Evolutionary conservation across 2,329 filamentous ascomycete species (phyloP).

Genomic region (Aspergillus unguis): DNA sequence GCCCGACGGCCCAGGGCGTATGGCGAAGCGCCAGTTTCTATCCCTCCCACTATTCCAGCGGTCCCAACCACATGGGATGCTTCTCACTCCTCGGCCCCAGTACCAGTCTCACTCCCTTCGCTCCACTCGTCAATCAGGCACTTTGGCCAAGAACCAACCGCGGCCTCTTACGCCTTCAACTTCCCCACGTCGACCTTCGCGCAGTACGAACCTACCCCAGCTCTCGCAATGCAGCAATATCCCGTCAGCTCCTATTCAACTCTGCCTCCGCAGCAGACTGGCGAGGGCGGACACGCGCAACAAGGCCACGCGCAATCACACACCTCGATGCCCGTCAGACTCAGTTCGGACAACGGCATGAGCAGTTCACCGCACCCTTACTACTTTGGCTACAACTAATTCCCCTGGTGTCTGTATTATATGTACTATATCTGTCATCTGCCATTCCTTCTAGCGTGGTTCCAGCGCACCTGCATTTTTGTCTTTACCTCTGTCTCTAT

Average conservation of each 20-base stretch:
- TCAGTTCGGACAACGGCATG: constrained; percentile 17
- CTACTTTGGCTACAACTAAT: constrained; percentile 25
- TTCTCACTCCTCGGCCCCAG: constrained; percentile 4
- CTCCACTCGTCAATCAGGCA: constrained; percentile 6
- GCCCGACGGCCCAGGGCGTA: no score
- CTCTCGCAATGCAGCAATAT: constrained; percentile 12
- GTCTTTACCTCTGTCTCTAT: not conserved
- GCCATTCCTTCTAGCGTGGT: not conserved
- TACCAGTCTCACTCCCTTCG: constrained; percentile 12
- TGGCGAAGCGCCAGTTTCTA: not conserved
- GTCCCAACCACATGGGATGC: constrained; percentile 13
- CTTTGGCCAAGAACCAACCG: not conserved
- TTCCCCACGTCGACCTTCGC: constrained; percentile 4
- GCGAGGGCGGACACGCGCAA: not conserved
- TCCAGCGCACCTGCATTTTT: not conserved
- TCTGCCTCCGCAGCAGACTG: not conserved
- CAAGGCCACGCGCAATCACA: constrained; percentile 10
- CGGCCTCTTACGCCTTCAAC: constrained; percentile 44
- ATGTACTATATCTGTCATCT: not conserved
- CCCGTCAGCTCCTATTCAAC: constrained; percentile 4
- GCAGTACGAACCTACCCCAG: not conserved
- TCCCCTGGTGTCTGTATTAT: not conserved
- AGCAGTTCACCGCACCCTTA: constrained; percentile 24
- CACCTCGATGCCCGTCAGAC: constrained; percentile 12
- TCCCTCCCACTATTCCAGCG: not conserved